phyloP scores from a whole-genome alignment of 164 flowering plant genomes.

The Nelumbo lutea region DNA sequence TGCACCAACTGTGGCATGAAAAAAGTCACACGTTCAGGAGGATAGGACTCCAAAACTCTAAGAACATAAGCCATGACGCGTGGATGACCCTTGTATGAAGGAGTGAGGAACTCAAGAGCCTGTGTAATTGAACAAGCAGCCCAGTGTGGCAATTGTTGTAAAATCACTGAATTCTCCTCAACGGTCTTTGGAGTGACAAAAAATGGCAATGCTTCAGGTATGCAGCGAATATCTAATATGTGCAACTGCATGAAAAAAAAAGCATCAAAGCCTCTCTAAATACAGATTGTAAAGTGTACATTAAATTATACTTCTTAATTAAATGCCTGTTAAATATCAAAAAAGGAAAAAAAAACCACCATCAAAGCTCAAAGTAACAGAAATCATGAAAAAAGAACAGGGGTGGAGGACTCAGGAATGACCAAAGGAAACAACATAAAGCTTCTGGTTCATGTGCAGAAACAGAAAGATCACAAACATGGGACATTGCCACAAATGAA shows the following conservation, averaged over 20 bases:
- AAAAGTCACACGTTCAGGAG: slow-evolving; percentile 96
- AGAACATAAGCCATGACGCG: slow-evolving; percentile 99
- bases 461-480: too few relatives aligned
- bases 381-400: too few relatives aligned
- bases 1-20: slow-evolving; percentile 99
- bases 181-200: slow-evolving; percentile 96
- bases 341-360: too few relatives aligned
- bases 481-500: too few relatives aligned
- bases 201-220: slow-evolving; percentile 93
- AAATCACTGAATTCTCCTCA: slow-evolving; percentile 74
- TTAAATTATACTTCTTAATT: too few relatives aligned
- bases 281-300: too few relatives aligned
- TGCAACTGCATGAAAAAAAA: slow-evolving; percentile 47
- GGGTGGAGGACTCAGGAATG: too few relatives aligned
- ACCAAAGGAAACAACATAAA: too few relatives aligned
- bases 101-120: slow-evolving; percentile 93
- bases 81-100: slow-evolving; percentile 91
- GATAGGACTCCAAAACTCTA: slow-evolving; percentile 94
- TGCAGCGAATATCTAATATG: slow-evolving; percentile 67
- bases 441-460: too few relatives aligned
- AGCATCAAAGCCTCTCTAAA: too few relatives aligned
- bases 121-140: slow-evolving; percentile 97
- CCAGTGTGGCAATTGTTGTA: slow-evolving; percentile 98
- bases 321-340: too few relatives aligned
- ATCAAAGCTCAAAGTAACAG: too few relatives aligned